A percentile compares a stretch with the other conserved stretches of the same genome.
Evolutionary conservation across 768 basidiomycete species (phyloP).

Genomic region (Mycena alexandri): DNA sequence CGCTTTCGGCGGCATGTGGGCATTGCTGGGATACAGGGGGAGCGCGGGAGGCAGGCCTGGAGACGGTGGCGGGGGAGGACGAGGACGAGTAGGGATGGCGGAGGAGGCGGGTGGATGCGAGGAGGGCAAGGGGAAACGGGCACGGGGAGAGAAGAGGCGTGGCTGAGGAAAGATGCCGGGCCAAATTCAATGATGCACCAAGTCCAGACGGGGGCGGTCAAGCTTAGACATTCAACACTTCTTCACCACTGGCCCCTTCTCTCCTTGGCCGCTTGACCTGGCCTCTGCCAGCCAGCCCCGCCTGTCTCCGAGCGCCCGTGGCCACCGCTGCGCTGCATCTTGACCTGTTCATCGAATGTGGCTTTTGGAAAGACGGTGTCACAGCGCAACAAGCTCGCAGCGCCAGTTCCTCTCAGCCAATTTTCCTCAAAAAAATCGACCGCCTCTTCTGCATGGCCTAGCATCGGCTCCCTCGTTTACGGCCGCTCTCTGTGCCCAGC

Average conservation of each 20-base stretch:
- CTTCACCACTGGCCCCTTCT: conserved; percentile 34
- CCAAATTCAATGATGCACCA: too few relatives aligned
- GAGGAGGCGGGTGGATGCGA: conserved; percentile 38
- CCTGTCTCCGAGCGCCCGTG: not conserved
- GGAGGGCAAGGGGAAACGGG: conserved; percentile 55
- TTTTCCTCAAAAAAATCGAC: conserved; percentile 4
- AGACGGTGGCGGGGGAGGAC: conserved; percentile 33
- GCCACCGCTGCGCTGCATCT: conserved; percentile 16
- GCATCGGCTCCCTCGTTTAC: not conserved
- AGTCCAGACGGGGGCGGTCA: not conserved
- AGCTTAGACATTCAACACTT: not conserved
- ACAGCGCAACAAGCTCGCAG: conserved; percentile 11
- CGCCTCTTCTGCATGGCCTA: not conserved
- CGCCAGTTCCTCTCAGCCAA: conserved; percentile 7
- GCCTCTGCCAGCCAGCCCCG: not conserved
- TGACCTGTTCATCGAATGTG: conserved; percentile 18
- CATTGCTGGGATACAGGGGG: conserved; percentile 59
- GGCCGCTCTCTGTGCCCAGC: not conserved
- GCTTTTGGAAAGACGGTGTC: conserved; percentile 26
- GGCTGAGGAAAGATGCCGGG: not conserved
- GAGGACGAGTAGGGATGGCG: conserved; percentile 32
- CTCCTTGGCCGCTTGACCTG: too few relatives aligned
- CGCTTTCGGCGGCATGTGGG: conserved; percentile 92
- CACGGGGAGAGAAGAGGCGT: not conserved
- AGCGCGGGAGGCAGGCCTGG: conserved; percentile 31